Base-by-base conservation (phyloP, 345 rosid genomes). In the Citrus australasica region DNA sequence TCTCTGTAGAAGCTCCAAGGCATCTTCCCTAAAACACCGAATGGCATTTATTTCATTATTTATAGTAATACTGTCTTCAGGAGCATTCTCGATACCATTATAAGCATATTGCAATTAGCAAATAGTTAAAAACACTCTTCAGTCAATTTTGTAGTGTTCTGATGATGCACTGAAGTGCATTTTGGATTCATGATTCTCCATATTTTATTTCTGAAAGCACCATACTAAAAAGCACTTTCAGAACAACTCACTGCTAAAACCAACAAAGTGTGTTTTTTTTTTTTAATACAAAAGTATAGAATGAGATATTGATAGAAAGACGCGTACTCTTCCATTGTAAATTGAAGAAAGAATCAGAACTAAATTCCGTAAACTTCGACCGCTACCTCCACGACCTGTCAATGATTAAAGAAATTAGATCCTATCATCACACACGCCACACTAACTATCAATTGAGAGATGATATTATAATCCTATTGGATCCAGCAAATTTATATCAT, bases 1-100 rank as follows among this genome's bases (percentile, higher is more conserved):
- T 67, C 97, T 88, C 82, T 96, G 99, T 27, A 96, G 85, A 58
- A 94, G 81, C 89, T 94, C 92, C 79, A 89, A 82, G 25, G 76
- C 92, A 87, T 78, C 92, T 82, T 92, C 97, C 86, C 99, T 96
- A 84, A 75, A 83, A 51, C 51, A 40, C 37, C 48, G 46, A 32
- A 74, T 13, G 60, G 1, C 32, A 66, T 67, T 21, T 46, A 25
- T 30, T 63, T 65, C 37, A 19, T 27, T 70, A 17, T 70, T 14
- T 27, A 69, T 27, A 24, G 22, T 14, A 42, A 24, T 46, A 69
- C 13, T 67, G n/a, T 67, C 28, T 13, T 38, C 14, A 30, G 53
- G 1, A 38, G 27, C 71, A n/a, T 6, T 67, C 40, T 38, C 24
- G 7, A 67, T 14, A 17, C 5, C 56, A 10, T n/a, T 68, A 25